These are phyloP conservation scores for Smittium culicis DNA, from an alignment of 371 early-diverging fungal species.

Conservation along the genomic window DNA sequence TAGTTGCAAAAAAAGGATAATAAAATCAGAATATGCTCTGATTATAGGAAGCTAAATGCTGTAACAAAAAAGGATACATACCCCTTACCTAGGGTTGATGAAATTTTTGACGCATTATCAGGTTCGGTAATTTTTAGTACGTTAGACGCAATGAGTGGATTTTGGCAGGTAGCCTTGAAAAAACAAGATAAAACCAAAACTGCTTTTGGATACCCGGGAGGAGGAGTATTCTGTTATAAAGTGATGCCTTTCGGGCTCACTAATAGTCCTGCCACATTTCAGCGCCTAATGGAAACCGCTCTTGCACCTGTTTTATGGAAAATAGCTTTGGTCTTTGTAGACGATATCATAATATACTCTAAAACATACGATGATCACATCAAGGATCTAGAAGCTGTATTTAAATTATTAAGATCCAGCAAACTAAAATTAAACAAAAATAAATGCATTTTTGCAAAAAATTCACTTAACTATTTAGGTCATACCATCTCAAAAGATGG, in stretches of 20 bases:
- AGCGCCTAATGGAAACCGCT: no score
- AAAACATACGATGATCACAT: no score
- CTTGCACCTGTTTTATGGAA: no score
- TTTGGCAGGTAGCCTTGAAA: conserved; percentile 25
- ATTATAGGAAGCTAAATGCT: conserved; percentile 38
- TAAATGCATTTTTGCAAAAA: no score
- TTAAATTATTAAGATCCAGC: no score
- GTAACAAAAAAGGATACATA: conserved; percentile 25
- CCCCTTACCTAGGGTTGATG: conserved; percentile 26
- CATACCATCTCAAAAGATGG: no score
- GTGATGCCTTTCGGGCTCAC: conserved; percentile 11
- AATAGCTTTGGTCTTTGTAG: no score
- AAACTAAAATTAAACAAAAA: no score
- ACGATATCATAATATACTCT: no score
- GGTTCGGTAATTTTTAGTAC: conserved; percentile 16
- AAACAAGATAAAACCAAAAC: conserved; percentile 29
- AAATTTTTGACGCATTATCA: conserved; percentile 25
- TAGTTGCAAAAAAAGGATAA: conserved; percentile 43
- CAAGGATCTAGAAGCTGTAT: no score
- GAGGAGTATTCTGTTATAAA: conserved; percentile 2
- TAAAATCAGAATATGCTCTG: conserved; percentile 27
- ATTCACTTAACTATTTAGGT: no score
- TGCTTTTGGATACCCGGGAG: conserved; percentile 27
- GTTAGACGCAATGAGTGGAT: conserved; percentile 27
- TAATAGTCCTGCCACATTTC: conserved; percentile 10